Base-by-base conservation (phyloP, 768 basidiomycete genomes). In the Hygrophorus russula region DNA sequence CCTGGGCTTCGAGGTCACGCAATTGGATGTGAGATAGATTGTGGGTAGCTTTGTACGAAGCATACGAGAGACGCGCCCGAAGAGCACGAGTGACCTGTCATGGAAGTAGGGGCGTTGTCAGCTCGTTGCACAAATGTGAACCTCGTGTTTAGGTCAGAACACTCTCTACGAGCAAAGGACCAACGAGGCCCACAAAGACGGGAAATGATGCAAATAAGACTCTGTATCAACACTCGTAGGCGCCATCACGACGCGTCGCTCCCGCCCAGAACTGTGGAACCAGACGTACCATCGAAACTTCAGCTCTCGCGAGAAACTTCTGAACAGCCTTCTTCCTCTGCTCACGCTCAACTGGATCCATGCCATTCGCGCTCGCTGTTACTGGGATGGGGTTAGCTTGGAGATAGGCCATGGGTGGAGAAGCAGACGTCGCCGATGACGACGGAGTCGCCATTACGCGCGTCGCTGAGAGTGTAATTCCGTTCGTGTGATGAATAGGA, bases 341-440 rank as follows among this genome's bases (percentile, higher is more conserved):
- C 43, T 83, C 82, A 48, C 61, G 65, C 49, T 81, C 80, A 9
- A 58, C 59, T 28, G 65, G 54, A 54, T 74, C 71, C 11, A 60
- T 59, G 30, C 59, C 44, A 33, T 59, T 44, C 37, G 65, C 51
- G 46, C 58, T 47, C 31, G 62, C 61, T 53, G 67, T 62, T 51
- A 67, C 52, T 24, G 63, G 60, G 43, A 64, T 54, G 36, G 63
- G 60, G 59, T 63, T 51, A 28, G 61, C 71, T 46, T 70, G 69
- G 46, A 76, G 66, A 67, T 74, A 82, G 57, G 73, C 61, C 59
- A 79, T 68, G 50, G 80, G 79, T 18, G 86, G 86, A 39, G 86
- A 89, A 55, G 81, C 78, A 46, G 85, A 86, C 58, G 86, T 88
- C 54, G 82, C 73, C 49, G 84, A 83, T 53, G 83, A 87, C 48